Conservation (phyloP, 257 asterid species). For the Nicotiana attenuata region DNA sequence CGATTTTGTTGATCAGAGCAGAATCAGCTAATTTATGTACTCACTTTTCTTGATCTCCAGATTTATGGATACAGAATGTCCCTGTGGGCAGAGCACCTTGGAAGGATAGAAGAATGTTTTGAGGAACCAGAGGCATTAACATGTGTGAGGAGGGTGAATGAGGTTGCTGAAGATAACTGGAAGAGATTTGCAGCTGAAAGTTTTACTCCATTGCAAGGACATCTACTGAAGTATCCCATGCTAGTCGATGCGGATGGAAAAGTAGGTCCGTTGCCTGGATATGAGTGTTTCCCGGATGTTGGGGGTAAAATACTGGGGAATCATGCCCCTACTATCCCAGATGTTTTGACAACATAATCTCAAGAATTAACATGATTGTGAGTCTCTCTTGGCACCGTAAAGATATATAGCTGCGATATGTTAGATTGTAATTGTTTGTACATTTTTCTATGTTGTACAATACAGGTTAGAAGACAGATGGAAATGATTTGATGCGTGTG, state of each 20-base stretch:
- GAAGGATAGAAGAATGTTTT: slow-evolving; percentile 41
- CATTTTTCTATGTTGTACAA: neutral
- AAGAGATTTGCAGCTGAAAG: slow-evolving; percentile 37
- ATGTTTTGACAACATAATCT: slow-evolving; percentile 58
- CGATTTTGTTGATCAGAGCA: no score
- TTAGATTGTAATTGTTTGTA: neutral
- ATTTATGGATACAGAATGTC: slow-evolving; percentile 83
- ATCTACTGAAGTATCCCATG: slow-evolving; percentile 81
- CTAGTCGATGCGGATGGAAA: slow-evolving; percentile 57
- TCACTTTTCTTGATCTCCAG: slow-evolving; percentile 28
- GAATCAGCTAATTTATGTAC: neutral
- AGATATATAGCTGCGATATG: neutral
- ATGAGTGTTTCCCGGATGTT: slow-evolving; percentile 69
- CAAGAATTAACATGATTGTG: neutral
- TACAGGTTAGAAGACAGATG: neutral
- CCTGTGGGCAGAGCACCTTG: slow-evolving; percentile 91
- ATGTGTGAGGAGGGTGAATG: slow-evolving; percentile 64
- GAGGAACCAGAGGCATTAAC: slow-evolving; percentile 49
- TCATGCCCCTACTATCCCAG: slow-evolving; percentile 61
- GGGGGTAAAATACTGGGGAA: slow-evolving; percentile 83
- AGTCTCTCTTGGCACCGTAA: neutral
- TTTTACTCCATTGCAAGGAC: slow-evolving; percentile 56
- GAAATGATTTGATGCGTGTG: neutral
- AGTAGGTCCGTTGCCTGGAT: slow-evolving; percentile 50
- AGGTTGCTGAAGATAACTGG: slow-evolving; percentile 66